Evolutionary conservation across 2,329 filamentous ascomycete genomes (phyloP).

Genomic region (Lizonia empirigonia): DNA sequence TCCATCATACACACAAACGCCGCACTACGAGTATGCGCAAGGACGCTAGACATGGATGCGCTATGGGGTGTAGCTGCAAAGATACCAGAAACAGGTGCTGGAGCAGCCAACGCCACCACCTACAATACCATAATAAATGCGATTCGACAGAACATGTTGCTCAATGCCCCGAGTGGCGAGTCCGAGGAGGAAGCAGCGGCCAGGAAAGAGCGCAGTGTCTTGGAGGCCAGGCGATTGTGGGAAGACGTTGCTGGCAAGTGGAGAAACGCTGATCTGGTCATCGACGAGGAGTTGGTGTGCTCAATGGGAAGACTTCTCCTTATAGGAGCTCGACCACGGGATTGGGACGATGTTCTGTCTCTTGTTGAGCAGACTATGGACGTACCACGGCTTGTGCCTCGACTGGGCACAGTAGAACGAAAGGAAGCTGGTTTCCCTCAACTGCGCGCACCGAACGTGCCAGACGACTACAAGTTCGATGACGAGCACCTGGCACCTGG

Average conservation of each 20-base stretch:
- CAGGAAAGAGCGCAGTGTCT: conserved; percentile 56
- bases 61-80: conserved; percentile 78
- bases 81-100: conserved; percentile 67
- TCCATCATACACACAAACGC: conserved; percentile 87
- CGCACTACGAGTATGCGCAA: conserved; percentile 79
- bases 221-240: conserved; percentile 78
- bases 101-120: conserved; percentile 71
- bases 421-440: conserved; percentile 30
- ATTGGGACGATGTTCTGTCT: conserved; percentile 74
- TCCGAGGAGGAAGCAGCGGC: conserved; percentile 33
- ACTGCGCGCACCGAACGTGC: conserved; percentile 46
- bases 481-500: conserved; percentile 37
- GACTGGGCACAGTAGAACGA: conserved; percentile 41
- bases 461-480: conserved; percentile 31
- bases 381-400: conserved; percentile 63
- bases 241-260: conserved; percentile 77
- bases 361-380: conserved; percentile 83
- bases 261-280: conserved; percentile 68
- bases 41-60: conserved; percentile 75
- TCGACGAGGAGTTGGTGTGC: conserved; percentile 81
- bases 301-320: conserved; percentile 82
- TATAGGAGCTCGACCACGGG: conserved; percentile 62
- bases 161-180: conserved; percentile 34
- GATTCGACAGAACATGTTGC: conserved; percentile 55
- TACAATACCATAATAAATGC: conserved; percentile 85